phyloP scores from a whole-genome alignment of 2,329 filamentous ascomycete species.

The Juglanconis juglandina region DNA sequence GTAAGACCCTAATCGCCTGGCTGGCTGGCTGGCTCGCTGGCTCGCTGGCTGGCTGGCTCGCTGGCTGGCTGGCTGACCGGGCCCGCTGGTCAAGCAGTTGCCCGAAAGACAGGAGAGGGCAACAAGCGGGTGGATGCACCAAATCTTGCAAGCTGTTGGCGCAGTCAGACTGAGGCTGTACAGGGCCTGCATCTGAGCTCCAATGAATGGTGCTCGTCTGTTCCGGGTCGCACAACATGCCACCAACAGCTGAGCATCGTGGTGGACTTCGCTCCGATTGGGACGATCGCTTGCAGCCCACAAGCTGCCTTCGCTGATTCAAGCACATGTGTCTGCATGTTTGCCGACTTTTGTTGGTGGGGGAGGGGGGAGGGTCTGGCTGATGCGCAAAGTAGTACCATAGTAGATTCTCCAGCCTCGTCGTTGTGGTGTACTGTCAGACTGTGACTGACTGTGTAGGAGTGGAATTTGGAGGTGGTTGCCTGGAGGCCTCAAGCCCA shows the following conservation, averaged over 20 bases:
- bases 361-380: background rate
- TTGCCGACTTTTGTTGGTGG: background rate
- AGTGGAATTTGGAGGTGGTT: background rate
- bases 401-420: background rate
- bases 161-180: background rate
- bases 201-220: background rate
- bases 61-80: no score
- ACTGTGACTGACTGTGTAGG: background rate
- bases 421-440: background rate
- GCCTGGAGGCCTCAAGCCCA: background rate
- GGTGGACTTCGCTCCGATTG: background rate
- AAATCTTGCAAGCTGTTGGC: conserved; percentile 9
- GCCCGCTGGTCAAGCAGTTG: background rate
- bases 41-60: no score
- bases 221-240: background rate
- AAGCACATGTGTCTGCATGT: background rate
- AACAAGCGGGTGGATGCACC: background rate
- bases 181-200: background rate
- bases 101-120: background rate
- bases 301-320: background rate
- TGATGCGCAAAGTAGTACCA: background rate
- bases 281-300: conserved; percentile 9
- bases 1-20: no score
- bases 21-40: no score
- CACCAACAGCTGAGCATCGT: background rate